Evolutionary conservation across 768 basidiomycete species (phyloP).

Genomic region (Rhodotorula diobovata): DNA sequence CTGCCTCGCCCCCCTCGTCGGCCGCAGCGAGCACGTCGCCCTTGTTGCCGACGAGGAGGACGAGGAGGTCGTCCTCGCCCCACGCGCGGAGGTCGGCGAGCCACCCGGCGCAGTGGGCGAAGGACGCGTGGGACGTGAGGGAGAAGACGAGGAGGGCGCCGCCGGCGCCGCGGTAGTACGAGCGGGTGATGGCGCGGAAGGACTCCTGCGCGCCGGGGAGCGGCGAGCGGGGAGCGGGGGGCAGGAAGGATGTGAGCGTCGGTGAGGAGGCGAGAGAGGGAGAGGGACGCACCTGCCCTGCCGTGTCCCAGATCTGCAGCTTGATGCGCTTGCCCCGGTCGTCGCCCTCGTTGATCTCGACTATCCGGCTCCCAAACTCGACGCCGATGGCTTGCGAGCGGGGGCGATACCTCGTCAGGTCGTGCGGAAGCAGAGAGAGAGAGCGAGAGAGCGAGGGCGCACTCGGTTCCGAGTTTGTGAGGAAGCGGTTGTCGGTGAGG

Average conservation of each 20-base stretch:
- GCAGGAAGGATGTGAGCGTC: not conserved
- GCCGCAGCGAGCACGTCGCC: conserved; percentile 54
- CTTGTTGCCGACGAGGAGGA: conserved; percentile 60
- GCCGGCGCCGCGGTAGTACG: conserved; percentile 87
- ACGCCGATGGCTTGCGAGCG: conserved; percentile 76
- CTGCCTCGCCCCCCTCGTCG: not conserved
- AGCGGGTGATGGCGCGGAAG: conserved; percentile 40
- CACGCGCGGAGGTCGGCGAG: conserved; percentile 84
- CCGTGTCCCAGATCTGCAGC: conserved; percentile 90
- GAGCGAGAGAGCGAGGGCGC: not conserved
- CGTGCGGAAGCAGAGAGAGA: too few species aligned
- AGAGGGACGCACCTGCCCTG: conserved; percentile 89
- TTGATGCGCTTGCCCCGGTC: conserved; percentile 29
- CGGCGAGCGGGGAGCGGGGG: not conserved
- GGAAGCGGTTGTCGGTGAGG: conserved; percentile 34
- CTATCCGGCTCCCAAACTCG: conserved; percentile 87
- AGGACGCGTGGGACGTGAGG: conserved; percentile 64
- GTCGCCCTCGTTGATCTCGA: conserved; percentile 58
- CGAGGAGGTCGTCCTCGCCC: conserved; percentile 81
- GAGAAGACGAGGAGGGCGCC: conserved; percentile 51
- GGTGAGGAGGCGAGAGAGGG: too few species aligned
- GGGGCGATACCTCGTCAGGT: not conserved
- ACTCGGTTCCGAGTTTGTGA: conserved; percentile 34
- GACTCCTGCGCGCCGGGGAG: conserved; percentile 13
- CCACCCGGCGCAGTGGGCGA: conserved; percentile 77